A percentile compares a stretch with the other conserved stretches of the same genome.
phyloP scores from a whole-genome alignment of 768 basidiomycete species.

The Lactifluus volemus region DNA sequence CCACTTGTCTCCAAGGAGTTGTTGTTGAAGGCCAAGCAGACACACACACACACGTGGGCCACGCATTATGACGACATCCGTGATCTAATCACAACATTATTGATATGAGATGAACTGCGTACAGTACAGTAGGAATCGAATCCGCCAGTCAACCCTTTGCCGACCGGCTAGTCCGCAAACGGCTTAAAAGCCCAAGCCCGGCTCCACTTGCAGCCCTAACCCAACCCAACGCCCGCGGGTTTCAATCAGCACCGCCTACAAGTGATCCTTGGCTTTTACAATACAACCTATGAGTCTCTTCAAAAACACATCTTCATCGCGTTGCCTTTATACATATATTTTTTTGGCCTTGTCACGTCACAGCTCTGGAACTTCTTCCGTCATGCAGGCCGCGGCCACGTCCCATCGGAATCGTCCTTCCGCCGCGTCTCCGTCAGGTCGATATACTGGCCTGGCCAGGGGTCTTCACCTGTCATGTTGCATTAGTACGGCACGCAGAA shows the following conservation, averaged over 20 bases:
- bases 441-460: slow-evolving; percentile 66
- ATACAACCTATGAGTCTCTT: neutral
- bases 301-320: neutral
- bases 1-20: too few species aligned
- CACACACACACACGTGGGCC: too few species aligned
- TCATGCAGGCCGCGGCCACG: slow-evolving; percentile 65
- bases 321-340: neutral
- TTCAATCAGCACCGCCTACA: too few species aligned
- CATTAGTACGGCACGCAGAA: slow-evolving; percentile 15
- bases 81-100: too few species aligned
- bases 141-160: neutral
- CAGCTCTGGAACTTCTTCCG: neutral
- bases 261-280: neutral
- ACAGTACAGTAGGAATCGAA: neutral
- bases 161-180: neutral
- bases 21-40: too few species aligned
- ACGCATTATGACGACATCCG: too few species aligned
- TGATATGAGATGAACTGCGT: neutral
- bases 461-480: slow-evolving; percentile 46
- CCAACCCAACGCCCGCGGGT: neutral
- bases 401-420: slow-evolving; percentile 45
- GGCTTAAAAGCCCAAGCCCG: neutral
- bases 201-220: neutral
- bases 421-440: slow-evolving; percentile 58
- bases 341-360: neutral